Evolutionary conservation across 768 basidiomycete species (phyloP), one percentile per base, ranked within the genome.

Genomic region (Mycena leptocephala): DNA sequence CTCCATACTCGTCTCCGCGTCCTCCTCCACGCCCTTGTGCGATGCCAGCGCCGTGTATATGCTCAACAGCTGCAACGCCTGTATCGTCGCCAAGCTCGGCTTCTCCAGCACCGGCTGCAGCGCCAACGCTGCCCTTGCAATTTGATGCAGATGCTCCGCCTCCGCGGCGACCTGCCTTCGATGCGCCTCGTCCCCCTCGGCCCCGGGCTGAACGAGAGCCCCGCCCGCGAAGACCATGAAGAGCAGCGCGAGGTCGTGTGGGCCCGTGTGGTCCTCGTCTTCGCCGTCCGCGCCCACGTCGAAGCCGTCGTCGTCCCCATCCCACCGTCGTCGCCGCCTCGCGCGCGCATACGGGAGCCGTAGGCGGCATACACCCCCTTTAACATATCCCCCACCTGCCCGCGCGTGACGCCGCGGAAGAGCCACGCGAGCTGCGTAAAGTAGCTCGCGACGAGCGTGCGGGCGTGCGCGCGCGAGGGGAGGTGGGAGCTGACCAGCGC

Each of bases 201-300:
- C 83, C 32, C 85, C 84, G 30, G 91, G 81, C 75, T 93, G 92
- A 48, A 93, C 84, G n/a, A 93, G 83, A 9, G 90, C 91, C 1
- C 93, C 93, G 13, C 93, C 87, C 1, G 93, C 91, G 55, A 94
- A 88, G 26, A 93, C 78, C 82, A 93, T 92, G 82, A 87, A 93
- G 32, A 91, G 73, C 39, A 88, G 87, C 0, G 92, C 89, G 30
- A 93, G 86, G 11, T 87, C 86, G 80, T 92, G 94, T 1, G 90
- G 85, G 10, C 32, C 81, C n/a, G n/a, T n/a, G n/a, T n/a, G n/a
- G 46, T 74, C 69, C 24, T 24, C 55, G 30, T 79, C 62, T 20
- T 82, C 79, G 24, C 83, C 79, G 30, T 83, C 62, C n/a, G 18
- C 79, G 13, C 83, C 68, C 6, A 33, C 32, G 24, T 39, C 75